Conservation (phyloP, 108 stramenopile genomes). For the Mayamaea pseudoterrestris region DNA sequence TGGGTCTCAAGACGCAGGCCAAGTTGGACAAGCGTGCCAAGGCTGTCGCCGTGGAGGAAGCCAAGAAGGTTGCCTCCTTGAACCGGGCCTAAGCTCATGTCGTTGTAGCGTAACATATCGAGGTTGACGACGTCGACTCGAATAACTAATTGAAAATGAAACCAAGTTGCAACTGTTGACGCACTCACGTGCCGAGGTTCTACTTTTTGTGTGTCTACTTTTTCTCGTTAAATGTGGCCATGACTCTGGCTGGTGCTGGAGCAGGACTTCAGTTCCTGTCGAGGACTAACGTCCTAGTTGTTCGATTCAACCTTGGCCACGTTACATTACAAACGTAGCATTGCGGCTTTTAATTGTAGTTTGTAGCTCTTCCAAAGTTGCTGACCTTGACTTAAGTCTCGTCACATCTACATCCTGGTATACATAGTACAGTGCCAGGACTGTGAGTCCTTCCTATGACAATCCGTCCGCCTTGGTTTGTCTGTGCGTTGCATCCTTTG, state of each 20-base stretch:
- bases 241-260: conserved; percentile 57
- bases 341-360: too few species aligned
- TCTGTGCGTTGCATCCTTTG: too few species aligned
- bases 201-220: conserved; percentile 13
- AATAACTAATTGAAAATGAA: conserved; percentile 9
- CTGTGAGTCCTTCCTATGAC: too few species aligned
- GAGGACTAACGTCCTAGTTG: conserved; percentile 77
- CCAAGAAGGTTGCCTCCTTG: conserved; percentile 91
- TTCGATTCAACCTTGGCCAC: conserved; percentile 89
- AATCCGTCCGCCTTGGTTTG: too few species aligned
- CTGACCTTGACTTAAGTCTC: too few species aligned
- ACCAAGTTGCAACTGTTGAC: conserved; percentile 31
- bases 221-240: conserved; percentile 23
- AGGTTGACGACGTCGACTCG: conserved; percentile 3
- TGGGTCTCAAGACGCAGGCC: conserved; percentile 99
- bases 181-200: conserved; percentile 22
- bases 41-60: conserved; percentile 88
- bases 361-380: too few species aligned
- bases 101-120: not conserved
- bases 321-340: too few species aligned
- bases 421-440: too few species aligned
- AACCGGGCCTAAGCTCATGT: conserved; percentile 31
- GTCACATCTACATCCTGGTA: too few species aligned
- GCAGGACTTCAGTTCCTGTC: conserved; percentile 79
- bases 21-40: conserved; percentile 96